Percentiles rank a stretch among this genome's conserved stretches.
These are phyloP conservation scores for Selenicereus undatus DNA, from an alignment of 148 eudicot species.

Conservation along the genomic window DNA sequence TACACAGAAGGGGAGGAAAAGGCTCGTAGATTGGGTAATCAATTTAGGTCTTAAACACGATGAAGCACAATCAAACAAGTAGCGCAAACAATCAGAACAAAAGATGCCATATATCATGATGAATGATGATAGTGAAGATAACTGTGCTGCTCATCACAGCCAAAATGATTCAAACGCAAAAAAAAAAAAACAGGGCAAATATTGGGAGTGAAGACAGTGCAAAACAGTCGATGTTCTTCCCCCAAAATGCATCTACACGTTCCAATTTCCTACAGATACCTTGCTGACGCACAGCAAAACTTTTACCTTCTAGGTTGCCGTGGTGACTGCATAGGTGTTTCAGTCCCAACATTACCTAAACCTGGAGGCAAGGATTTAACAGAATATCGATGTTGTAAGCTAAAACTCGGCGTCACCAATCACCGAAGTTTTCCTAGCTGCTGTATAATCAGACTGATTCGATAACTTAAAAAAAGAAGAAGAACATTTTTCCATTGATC, in stretches of 20 bases:
- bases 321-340: slow-evolving; percentile 84
- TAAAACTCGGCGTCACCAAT: neutral
- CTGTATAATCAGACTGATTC: neutral
- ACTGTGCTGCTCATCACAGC: neutral
- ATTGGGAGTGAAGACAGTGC: neutral
- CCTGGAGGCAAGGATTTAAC: slow-evolving; percentile 36
- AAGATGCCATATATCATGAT: neutral
- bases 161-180: neutral
- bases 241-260: neutral
- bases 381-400: neutral
- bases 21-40: neutral
- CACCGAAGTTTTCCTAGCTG: neutral
- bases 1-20: neutral
- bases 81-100: neutral
- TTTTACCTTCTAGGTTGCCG: slow-evolving; percentile 50
- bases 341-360: slow-evolving; percentile 58
- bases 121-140: neutral
- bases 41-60: neutral
- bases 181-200: neutral
- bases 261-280: neutral
- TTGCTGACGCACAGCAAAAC: neutral
- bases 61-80: neutral
- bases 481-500: neutral
- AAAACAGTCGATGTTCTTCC: neutral
- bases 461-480: too few species aligned